Base-by-base conservation (phyloP, 371 early-diverging fungal species). In the Syncephalastrum sp. region DNA sequence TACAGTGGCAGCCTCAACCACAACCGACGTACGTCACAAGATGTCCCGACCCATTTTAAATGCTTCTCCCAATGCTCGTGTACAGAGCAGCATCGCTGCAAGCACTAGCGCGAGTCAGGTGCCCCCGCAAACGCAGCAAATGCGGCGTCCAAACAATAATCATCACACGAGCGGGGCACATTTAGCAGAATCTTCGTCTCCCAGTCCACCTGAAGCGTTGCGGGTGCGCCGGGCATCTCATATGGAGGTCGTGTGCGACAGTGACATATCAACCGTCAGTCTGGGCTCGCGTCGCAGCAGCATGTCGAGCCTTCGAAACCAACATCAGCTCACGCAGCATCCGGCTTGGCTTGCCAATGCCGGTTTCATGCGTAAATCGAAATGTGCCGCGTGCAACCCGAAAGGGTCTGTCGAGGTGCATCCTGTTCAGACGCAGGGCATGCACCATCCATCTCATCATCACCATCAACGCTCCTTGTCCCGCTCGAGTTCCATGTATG, bases 341-440 rank as follows among this genome's bases (percentile, higher is more conserved):
- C 57, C 65, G 15, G 50, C 51, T 6, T 60, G 57, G 65, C 42
- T 63, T 15, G 63, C 53, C 13, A 47, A 45, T 5, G 62, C 51
- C 47, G 62, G 62, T 10, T 56, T 64, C 33, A 57, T 57, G 56
- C 59, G 64, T 13, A 59, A 54, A 43, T 58, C 60, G 12, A 59
- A 64, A 53, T 64, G 64, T 46, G 44, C 54, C 25, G 64, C 64
- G n/a, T 64, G 64, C 52, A 58, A 64, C 48, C 64, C 64, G 8
- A 47, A 42, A 42, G 16, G 21, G 4, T 15, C 24, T 43, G 42
- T 7, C 44, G 14, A 42, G 29, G 27, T 17, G 53, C n/a, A 21
- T 52, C 15, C 15, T 52, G 33, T 27, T 6, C 38, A 52, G 14
- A 41, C 23, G 29, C 23, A 50, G 23, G 23, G 23, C 16, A 14